Evolutionary conservation across 768 basidiomycete species (phyloP), one percentile per base, ranked within the genome.

Genomic region (Mycena indigotica): DNA sequence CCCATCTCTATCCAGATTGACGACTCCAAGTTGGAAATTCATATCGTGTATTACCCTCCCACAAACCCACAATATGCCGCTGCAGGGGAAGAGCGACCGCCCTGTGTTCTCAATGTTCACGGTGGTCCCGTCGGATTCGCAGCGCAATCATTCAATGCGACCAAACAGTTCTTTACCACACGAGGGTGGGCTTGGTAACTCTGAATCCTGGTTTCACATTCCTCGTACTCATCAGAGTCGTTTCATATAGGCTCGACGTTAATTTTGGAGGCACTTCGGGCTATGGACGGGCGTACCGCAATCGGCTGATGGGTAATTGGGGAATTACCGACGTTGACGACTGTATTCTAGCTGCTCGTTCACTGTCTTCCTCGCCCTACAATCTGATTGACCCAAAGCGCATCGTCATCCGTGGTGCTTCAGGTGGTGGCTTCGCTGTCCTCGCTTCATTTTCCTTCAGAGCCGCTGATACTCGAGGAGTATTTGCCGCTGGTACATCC

Each of bases 391-490:
- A 94, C 57, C 71, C 75, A 3, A 69, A 79, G 50, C 85, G 91
- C 15, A 77, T 83, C 8, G 82, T 83, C 21, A 86, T 93, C 59
- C 84, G 87, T 2, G 92, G 91, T 0, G 77, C 81, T 0, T 89
- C 88, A 15, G 81, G 90, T 12, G 90, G 91, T 2, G 91, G 91
- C 0, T 89, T 79, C 68, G 89, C 89, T 2, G 79, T 80, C 4
- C 80, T 94, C 38, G 72, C 86, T 8, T 69, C 74, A 0, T 54
- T 80, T 5, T 77, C 77, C 23, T 77, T 73, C 19, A 72, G 75
- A 6, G 70, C 76, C 1, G 69, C 76, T n/a, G 68, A 71, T 15
- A 74, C 69, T 13, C 13, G 23, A 13, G 35, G 35, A 10, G 76
- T 79, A 25, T 90, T 87, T 60, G 80, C 87, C 0, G 89, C 84